Percentiles rank a stretch among this genome's conserved stretches.
Conservation (phyloP, 768 basidiomycete genomes). For the Tricholoma terreum region DNA sequence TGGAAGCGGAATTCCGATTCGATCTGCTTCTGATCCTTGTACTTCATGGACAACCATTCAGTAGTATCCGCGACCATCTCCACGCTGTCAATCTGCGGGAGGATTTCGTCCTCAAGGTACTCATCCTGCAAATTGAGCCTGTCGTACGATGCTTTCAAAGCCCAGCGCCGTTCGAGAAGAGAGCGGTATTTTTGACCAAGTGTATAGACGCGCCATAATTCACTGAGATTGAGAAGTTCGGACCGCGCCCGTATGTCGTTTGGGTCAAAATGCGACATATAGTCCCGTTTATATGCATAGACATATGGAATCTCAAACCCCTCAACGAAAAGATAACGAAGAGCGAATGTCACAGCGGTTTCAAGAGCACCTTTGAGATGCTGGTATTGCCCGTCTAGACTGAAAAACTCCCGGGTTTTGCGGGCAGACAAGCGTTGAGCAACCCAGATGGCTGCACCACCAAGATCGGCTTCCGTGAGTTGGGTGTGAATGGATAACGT, state of each 20-base stretch:
- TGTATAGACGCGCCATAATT: conserved; percentile 90
- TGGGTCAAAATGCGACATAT: conserved; percentile 79
- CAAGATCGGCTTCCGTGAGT: conserved; percentile 69
- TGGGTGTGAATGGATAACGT: conserved; percentile 58
- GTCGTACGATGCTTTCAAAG: conserved; percentile 60
- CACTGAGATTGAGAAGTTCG: conserved; percentile 72
- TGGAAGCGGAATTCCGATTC: conserved; percentile 63
- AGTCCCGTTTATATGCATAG: conserved; percentile 91
- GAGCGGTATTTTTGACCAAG: conserved; percentile 90
- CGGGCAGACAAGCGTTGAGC: conserved; percentile 69
- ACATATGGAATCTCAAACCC: conserved; percentile 94
- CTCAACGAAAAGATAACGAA: conserved; percentile 82
- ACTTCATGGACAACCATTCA: conserved; percentile 87
- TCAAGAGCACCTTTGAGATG: conserved; percentile 67
- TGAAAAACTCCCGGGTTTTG: conserved; percentile 74
- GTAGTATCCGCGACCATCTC: conserved; percentile 89
- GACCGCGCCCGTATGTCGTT: conserved; percentile 56
- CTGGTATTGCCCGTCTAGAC: conserved; percentile 54
- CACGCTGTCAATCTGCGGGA: conserved; percentile 68
- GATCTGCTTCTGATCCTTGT: conserved; percentile 69
- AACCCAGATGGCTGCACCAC: conserved; percentile 86
- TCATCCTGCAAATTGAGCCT: conserved; percentile 67
- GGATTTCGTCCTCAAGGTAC: conserved; percentile 72
- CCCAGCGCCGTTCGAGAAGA: conserved; percentile 67
- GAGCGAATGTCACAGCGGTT: conserved; percentile 71